Evolutionary conservation across 768 basidiomycete species (phyloP), one percentile per base, ranked within the genome.

Genomic region (Chiua virens): DNA sequence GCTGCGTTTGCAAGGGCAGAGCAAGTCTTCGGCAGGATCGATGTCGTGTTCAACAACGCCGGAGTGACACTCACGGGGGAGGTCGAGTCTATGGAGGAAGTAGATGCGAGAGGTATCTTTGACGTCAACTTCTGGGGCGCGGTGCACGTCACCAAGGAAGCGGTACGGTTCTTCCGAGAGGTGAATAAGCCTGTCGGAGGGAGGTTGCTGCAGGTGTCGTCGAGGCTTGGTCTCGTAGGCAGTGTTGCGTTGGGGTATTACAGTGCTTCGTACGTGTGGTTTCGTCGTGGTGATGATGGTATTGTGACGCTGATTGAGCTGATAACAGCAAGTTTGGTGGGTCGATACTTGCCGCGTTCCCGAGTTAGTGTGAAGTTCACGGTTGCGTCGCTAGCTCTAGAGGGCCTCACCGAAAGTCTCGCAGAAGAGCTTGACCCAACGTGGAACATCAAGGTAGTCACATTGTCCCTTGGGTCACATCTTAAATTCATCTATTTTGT

Each of bases 41-140:
- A 75, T 32, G 66, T 73, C 43, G 72, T 73, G 18, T 69, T 70
- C 55, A 71, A 65, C 58, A 73, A 71, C 39, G 71, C 71, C 1
- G 74, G 68, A 11, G 34, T 41, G 45, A 57, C 8, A 59, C 53
- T 46, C n/a, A 22, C 62, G 2, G 66, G 62, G 0, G 74, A 78
- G 52, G 49, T 73, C n/a, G 77, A 76, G 58, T 65, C 53, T 9
- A 45, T 63, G 13, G 57, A 60, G 15, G 70, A 71, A 7, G 53
- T 57, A 3, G 57, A 61, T 0, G 72, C 72, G 5, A 65, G 71
- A 7, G 50, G 48, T 13, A n/a, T 69, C 52, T 73, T 77, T 37
- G 73, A 75, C 4, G 64, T 68, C 47, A 63, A 62, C 39, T 73
- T 74, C 45, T 73, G 69, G 70, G 71, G 73, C 20, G 62, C 64